These are phyloP conservation scores for Scheffersomyces cryptocercus DNA, from an alignment of 1,139 yeast genomes.

Conservation along the genomic window DNA sequence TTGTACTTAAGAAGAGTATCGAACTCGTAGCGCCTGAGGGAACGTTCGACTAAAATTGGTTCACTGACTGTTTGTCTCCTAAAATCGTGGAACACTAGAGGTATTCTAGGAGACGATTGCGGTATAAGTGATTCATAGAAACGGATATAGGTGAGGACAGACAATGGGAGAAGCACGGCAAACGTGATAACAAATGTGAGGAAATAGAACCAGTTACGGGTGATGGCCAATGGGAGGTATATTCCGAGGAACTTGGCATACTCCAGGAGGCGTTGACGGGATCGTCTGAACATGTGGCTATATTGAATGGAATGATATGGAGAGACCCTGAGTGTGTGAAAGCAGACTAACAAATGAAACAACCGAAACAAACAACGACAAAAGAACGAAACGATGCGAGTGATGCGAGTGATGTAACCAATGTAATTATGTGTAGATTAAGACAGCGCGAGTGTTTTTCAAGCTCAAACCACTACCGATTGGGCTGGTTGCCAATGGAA, in stretches of 20 bases:
- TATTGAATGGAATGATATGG: too few relatives aligned
- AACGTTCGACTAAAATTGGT: constrained; percentile 20
- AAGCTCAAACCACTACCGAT: too few relatives aligned
- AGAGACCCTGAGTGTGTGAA: too few relatives aligned
- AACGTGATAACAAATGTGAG: constrained; percentile 11
- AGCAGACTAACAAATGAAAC: too few relatives aligned
- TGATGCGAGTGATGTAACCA: too few relatives aligned
- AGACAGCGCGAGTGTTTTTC: too few relatives aligned
- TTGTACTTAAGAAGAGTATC: constrained; percentile 15
- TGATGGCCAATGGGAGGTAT: constrained; percentile 7
- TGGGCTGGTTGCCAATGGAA: too few relatives aligned
- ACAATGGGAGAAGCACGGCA: constrained; percentile 36
- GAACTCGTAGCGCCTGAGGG: constrained; percentile 8
- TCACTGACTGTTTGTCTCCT: neutral
- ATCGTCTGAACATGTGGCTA: too few relatives aligned
- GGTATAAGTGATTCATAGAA: constrained; percentile 40
- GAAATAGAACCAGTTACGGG: constrained; percentile 12
- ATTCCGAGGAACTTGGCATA: neutral
- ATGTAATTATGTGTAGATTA: too few relatives aligned
- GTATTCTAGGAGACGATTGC: constrained; percentile 24
- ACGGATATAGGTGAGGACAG: constrained; percentile 35
- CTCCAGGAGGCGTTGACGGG: neutral
- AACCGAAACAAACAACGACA: too few relatives aligned
- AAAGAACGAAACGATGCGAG: too few relatives aligned
- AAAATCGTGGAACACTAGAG: constrained; percentile 19